Evolutionary conservation across 1,284 basidiomycete genomes (phyloP).

Genomic region (Meripilus lineatus): DNA sequence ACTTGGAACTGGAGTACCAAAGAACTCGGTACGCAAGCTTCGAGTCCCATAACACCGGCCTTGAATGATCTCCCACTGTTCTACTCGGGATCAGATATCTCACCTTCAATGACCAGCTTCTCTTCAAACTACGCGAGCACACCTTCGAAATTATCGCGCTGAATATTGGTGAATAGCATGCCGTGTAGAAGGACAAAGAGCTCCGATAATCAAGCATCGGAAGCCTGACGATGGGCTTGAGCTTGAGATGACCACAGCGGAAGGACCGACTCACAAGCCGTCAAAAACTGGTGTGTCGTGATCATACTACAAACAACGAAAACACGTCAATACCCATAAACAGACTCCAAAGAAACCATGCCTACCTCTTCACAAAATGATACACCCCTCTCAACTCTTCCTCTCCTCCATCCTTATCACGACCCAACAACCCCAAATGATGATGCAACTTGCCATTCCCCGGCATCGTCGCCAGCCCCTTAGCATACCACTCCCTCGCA

Average conservation of each 20-base stretch:
- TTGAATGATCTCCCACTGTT: background rate
- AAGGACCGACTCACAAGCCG: constrained; percentile 83
- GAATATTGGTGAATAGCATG: constrained; percentile 92
- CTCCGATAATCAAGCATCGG: constrained; percentile 76
- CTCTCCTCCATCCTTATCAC: constrained; percentile 79
- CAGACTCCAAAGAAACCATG: constrained; percentile 10
- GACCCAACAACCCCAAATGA: constrained; percentile 85
- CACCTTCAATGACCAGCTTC: constrained; percentile 73
- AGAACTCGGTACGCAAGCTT: background rate
- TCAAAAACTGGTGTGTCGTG: constrained; percentile 82
- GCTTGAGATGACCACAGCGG: constrained; percentile 77
- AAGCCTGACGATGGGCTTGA: constrained; percentile 66
- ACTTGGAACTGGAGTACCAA: background rate
- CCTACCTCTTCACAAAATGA: constrained; percentile 92
- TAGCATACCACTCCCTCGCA: constrained; percentile 91
- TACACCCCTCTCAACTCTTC: constrained; percentile 89
- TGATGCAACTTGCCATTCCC: constrained; percentile 92
- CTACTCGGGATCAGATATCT: constrained; percentile 2
- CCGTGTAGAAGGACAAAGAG: constrained; percentile 92
- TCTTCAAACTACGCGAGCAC: constrained; percentile 84
- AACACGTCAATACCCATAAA: constrained; percentile 11
- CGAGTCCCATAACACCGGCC: background rate
- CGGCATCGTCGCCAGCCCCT: constrained; percentile 84
- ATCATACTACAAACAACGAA: constrained; percentile 57
- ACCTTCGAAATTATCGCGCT: constrained; percentile 85